Conservation (phyloP, 2,329 filamentous ascomycete genomes). For the Colletotrichum gigasporum region DNA sequence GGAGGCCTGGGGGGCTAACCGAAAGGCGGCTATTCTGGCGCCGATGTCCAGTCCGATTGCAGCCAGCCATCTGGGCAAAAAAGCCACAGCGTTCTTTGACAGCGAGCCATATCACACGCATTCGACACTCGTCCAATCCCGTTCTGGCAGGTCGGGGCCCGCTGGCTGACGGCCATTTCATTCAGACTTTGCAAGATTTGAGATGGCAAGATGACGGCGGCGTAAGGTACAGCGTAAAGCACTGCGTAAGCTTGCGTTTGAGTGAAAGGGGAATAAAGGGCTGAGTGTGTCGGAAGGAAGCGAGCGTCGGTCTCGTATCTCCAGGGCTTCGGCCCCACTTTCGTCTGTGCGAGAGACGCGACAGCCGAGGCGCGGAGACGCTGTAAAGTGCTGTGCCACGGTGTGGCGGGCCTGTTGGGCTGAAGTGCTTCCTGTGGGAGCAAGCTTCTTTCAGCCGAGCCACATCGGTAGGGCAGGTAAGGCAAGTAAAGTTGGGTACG, state of each 20-base stretch:
- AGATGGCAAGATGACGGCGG: constrained; percentile 14
- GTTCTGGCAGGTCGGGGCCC: neutral
- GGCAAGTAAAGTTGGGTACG: too few relatives aligned
- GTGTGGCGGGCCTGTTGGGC: neutral
- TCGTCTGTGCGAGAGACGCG: constrained; percentile 17
- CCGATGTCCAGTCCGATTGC: constrained; percentile 1
- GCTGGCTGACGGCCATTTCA: constrained; percentile 9
- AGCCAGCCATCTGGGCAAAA: neutral
- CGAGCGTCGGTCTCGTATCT: constrained; percentile 13
- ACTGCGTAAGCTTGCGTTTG: too few relatives aligned
- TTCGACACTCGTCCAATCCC: neutral
- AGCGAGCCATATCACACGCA: neutral
- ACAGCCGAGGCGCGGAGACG: constrained; percentile 3
- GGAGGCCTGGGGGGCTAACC: neutral
- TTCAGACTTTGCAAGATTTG: too few relatives aligned
- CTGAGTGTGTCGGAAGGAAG: constrained; percentile 24
- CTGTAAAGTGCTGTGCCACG: constrained; percentile 10
- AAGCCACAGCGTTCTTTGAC: constrained; percentile 14
- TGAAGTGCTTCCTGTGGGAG: too few relatives aligned
- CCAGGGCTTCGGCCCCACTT: neutral
- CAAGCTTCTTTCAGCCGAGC: neutral
- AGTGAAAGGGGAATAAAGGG: constrained; percentile 9
- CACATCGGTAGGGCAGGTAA: too few relatives aligned
- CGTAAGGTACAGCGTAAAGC: too few relatives aligned
- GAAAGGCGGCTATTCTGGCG: constrained; percentile 24